A percentile compares a stretch with the other conserved stretches of the same genome.
Evolutionary conservation across 306 rosid genomes (phyloP).

Genomic region (Dryas drummondii): DNA sequence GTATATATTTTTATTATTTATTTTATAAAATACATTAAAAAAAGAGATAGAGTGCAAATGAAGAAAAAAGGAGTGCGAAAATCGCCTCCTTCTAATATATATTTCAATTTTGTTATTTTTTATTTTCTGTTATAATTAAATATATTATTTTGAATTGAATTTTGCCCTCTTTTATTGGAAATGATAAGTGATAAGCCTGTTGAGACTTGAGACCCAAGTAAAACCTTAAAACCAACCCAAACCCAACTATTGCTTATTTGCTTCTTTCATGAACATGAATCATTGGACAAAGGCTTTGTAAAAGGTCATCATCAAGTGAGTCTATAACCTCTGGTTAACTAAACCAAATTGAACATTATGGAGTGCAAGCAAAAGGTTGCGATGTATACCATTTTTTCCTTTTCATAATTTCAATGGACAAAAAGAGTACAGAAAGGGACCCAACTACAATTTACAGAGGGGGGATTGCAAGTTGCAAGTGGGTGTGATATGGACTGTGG

Average conservation of each 20-base stretch:
- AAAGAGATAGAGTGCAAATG: no score
- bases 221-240: neutral
- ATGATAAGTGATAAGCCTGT: neutral
- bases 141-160: neutral
- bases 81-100: no score
- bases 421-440: constrained; percentile 18
- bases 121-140: neutral
- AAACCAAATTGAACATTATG: neutral
- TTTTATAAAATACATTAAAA: no score
- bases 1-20: no score
- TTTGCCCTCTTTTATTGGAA: neutral
- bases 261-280: constrained; percentile 2
- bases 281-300: neutral
- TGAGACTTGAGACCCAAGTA: constrained; percentile 11
- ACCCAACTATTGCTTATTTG: neutral
- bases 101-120: neutral
- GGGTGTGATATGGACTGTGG: neutral
- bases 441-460: constrained; percentile 11
- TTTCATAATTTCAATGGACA: neutral
- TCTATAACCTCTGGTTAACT: no score
- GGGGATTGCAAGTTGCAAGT: constrained; percentile 4
- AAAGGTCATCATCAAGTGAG: no score
- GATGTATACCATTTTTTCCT: neutral
- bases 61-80: no score
- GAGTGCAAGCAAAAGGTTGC: neutral